Evolutionary conservation across 2,329 filamentous ascomycete species (phyloP).

Genomic region (Fusarium papillatum): DNA sequence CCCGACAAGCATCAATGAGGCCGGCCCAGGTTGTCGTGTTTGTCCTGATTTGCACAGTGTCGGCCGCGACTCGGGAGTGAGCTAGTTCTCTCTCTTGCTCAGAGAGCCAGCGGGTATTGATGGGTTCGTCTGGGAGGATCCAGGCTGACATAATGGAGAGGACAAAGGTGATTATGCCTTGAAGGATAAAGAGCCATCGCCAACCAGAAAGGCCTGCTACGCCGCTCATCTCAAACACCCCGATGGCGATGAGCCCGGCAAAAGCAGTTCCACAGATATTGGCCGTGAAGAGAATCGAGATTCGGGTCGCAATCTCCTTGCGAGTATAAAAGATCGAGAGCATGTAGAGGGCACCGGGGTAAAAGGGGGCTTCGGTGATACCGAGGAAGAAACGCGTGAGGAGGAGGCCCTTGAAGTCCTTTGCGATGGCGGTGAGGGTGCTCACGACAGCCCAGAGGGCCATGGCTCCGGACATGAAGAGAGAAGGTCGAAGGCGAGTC

Average conservation of each 20-base stretch:
- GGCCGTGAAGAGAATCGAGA: constrained; percentile 59
- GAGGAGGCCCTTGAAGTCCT: constrained; percentile 62
- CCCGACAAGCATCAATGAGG: constrained; percentile 54
- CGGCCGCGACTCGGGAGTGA: constrained; percentile 50
- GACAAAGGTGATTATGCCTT: constrained; percentile 60
- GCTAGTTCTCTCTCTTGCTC: constrained; percentile 55
- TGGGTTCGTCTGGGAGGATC: constrained; percentile 51
- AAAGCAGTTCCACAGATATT: constrained; percentile 51
- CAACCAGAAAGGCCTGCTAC: constrained; percentile 40
- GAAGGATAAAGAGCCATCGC: constrained; percentile 72
- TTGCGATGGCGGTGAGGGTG: constrained; percentile 59
- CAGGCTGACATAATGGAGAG: constrained; percentile 38
- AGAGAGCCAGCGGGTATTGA: constrained; percentile 56
- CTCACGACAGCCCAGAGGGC: constrained; percentile 62
- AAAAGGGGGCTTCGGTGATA: constrained; percentile 55
- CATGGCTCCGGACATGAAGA: constrained; percentile 52
- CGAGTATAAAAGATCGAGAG: constrained; percentile 67
- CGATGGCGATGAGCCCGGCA: constrained; percentile 58
- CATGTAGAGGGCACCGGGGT: constrained; percentile 51
- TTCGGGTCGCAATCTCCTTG: constrained; percentile 56
- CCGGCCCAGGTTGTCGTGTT: constrained; percentile 53
- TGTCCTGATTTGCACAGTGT: constrained; percentile 55
- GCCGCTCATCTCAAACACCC: constrained; percentile 50
- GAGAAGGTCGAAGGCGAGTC: constrained; percentile 51
- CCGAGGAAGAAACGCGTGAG: constrained; percentile 57